Base-by-base conservation (phyloP, 106 monocot genomes). In the Acanthochlamys bracteata region DNA sequence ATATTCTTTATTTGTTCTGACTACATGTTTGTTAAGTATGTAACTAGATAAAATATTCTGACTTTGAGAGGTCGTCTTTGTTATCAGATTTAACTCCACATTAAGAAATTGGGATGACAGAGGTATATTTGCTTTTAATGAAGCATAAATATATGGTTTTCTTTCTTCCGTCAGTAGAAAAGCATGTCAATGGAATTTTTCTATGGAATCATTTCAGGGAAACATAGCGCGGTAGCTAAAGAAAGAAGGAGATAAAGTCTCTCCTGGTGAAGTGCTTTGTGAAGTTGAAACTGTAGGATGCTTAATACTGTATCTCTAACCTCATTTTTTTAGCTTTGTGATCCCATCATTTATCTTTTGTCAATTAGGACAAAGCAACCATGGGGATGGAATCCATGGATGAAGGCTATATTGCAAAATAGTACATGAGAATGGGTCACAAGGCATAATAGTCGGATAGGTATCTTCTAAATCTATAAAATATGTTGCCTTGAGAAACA, bases 341-440 rank as follows among this genome's bases (percentile, higher is more conserved):
- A 33, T 33, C 6, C 10, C n/a, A 51, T 51, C n/a, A 19, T 51
- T 51, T 46, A 1, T 51, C 51, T 4, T 8, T 13, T 45, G 13
- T 45, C 10, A 45, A 9, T 45, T 45, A 98, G 98, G 98, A 98
- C 61, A 98, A 98, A 80, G 98, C 92, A 0, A 98, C 92, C 0
- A 92, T 98, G 0, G 98, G 92, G 55, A 85, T 98, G 98, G 98
- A 98, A 66, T 98, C 85, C 76, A 98, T 98, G 98, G 98, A 98
- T 55, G 98, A 98, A 70, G 98, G 98, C 22, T 98, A 79, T 71
- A 39, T 92, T 75, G 98, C 98, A 63, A 89, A 59, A 98, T 98
- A 74, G 45, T 98, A 67, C 78, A 86, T 11, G 85, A 78, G 33
- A 92, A 98, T 83, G 98, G 98, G 40, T 74, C 88, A 21, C 85